These are phyloP conservation scores for Sodiomyces alkalinus DNA, from an alignment of 2,329 filamentous ascomycete genomes.

Conservation along the genomic window DNA sequence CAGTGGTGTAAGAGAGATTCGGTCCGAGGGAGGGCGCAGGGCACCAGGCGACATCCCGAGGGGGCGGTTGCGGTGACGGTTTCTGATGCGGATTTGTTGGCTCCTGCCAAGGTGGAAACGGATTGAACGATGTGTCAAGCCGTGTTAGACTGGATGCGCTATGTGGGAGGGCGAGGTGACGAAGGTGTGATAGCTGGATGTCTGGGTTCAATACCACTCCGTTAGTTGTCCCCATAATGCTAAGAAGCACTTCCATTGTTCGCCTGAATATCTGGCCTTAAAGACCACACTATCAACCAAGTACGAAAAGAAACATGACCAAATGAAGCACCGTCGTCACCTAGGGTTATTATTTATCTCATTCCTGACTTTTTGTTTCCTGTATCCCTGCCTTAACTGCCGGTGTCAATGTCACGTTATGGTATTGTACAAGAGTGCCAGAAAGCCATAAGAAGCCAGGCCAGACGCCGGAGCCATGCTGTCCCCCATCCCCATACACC, in stretches of 20 bases:
- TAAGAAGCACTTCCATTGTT: no score
- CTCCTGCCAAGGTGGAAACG: no score
- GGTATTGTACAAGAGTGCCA: constrained; percentile 1
- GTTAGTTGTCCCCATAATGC: no score
- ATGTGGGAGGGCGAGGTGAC: no score
- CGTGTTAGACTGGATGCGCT: constrained; percentile 2
- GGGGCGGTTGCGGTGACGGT: neutral
- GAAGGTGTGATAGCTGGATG: no score
- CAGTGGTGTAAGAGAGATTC: constrained; percentile 1
- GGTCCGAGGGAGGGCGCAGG: neutral
- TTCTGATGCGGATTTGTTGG: neutral
- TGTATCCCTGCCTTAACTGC: constrained; percentile 6
- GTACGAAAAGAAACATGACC: no score
- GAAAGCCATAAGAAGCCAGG: constrained; percentile 2
- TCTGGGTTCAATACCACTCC: no score
- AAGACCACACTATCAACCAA: no score
- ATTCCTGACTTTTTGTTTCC: constrained; percentile 8
- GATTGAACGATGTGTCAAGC: neutral
- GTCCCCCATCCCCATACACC: no score
- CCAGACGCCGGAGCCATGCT: constrained; percentile 3
- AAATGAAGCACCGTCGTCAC: no score
- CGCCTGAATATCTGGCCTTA: no score
- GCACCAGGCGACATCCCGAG: neutral
- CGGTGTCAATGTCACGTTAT: constrained; percentile 1
- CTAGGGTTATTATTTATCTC: constrained; percentile 8